Evolutionary conservation across 495 filamentous ascomycete species (phyloP), one percentile per base, ranked within the genome.

Genomic region (Diplogelasinospora grovesii): DNA sequence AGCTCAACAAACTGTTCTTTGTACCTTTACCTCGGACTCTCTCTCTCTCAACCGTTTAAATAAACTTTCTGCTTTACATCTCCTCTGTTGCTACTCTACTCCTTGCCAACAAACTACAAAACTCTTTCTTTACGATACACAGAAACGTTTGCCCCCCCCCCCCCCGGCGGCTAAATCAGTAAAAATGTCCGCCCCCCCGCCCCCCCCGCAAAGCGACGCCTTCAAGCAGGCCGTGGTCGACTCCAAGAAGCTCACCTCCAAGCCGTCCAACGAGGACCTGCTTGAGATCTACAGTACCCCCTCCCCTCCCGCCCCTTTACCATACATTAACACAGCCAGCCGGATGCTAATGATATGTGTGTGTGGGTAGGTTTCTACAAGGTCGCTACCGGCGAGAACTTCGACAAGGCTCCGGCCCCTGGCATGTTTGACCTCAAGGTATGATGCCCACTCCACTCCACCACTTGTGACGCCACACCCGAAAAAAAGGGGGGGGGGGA

Each of bases 141-240:
- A n/a, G n/a, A n/a, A n/a, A n/a, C n/a, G n/a, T n/a, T n/a, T n/a
- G n/a, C n/a, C n/a, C n/a, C n/a, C n/a, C n/a, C n/a, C n/a, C n/a
- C n/a, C n/a, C n/a, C n/a, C n/a, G n/a, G n/a, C n/a, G n/a, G n/a
- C n/a, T 41, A 41, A 42, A 32, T 25, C 22, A 39, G 27, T 54
- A 64, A 43, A 25, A 22, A 71, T 72, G 69, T 50, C 62, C 39
- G 47, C 55, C 24, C 45, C 58, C 20, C 70, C 71, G 69, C 49
- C 62, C 39, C 46, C 55, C 24, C 45, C 58, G 20, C 68, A 65
- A 54, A 66, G 60, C 56, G 57, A 65, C 34, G 74, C 66, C 28
- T 81, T 81, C 66, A 53, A 73, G 51, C 71, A 68, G 50, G 76
- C 84, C 38, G 74, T 81, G 49, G 69, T 69, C 56, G 77, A 85